phyloP scores from a whole-genome alignment of 108 stramenopile genomes.

The Nitzschia putrida region DNA sequence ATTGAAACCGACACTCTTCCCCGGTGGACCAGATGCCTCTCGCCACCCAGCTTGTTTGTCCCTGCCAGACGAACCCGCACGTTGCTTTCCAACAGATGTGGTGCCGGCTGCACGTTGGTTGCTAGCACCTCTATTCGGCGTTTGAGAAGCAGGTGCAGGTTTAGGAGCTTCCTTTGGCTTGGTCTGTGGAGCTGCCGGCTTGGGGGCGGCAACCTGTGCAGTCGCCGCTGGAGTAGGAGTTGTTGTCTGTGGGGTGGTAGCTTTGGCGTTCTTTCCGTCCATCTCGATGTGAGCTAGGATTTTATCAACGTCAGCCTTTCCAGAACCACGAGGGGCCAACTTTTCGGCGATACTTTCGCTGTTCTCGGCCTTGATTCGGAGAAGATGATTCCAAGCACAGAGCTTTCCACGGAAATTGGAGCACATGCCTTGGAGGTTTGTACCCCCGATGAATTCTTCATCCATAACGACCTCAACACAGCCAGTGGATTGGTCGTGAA shows the following conservation, averaged over 20 bases:
- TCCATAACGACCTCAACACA: conserved; percentile 99
- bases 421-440: conserved; percentile 90
- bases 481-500: conserved; percentile 85
- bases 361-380: conserved; percentile 75
- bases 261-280: conserved; percentile 18
- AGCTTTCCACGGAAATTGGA: conserved; percentile 93
- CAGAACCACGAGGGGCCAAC: conserved; percentile 65
- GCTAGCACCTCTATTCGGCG: not conserved
- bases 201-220: not conserved
- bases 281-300: conserved; percentile 56
- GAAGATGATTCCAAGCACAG: conserved; percentile 87
- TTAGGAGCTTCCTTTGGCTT: conserved; percentile 2
- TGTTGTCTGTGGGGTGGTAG: no score
- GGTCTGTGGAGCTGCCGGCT: not conserved
- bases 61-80: conserved; percentile 42
- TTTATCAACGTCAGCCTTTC: conserved; percentile 62
- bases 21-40: conserved; percentile 67
- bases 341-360: conserved; percentile 71
- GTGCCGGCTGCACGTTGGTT: not conserved
- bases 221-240: not conserved
- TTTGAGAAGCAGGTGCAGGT: not conserved
- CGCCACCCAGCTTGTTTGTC: conserved; percentile 60
- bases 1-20: conserved; percentile 69
- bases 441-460: conserved; percentile 96
- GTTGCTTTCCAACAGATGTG: conserved; percentile 38